Base-by-base conservation (phyloP, 2,329 filamentous ascomycete species). In the Cytospora mali region DNA sequence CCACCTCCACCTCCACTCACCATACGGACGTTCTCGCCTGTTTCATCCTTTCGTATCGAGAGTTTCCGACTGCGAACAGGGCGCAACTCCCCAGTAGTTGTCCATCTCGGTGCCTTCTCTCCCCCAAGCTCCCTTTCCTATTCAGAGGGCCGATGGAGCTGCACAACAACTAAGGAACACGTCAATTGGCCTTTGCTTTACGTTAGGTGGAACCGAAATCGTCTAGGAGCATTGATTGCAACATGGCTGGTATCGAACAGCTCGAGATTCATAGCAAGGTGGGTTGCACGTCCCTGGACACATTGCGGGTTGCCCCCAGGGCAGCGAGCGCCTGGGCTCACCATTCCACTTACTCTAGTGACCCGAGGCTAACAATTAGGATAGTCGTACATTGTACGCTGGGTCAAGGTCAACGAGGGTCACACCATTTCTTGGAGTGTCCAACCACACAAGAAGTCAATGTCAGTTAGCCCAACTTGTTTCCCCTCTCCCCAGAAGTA, bases 261-360 rank as follows among this genome's bases (percentile, higher is more conserved):
- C 84, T 99, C 69, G 92, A 98, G 77, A 92, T 99, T 69, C 94
- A 97, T 78, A 97, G 93, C 87, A 97, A 96, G 88, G 94, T 95
- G 84, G 69, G 81, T 72, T 62, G 29, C 55, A 62, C 62, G 67
- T 71, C 66, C 71, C 59, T 68, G 57, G 39, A 49, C 61, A 63
- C 46, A 39, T 18, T 46, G 31, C 65, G 42, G 21, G 6, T 3
- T 23, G 6, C n/a, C n/a, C n/a, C n/a, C n/a, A n/a, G n/a, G n/a
- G 14, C 29, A 11, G 23, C 16, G 23, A 27, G 2, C n/a, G 21
- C 10, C 42, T 46, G 7, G n/a, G 1, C n/a, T 13, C 42, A 18
- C n/a, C n/a, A 21, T 9, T 23, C 25, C 14, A 46, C 25, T n/a
- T 48, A 33, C 27, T 53, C 58, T 55, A 61, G 57, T 66, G n/a